Evolutionary conservation across 2,329 filamentous ascomycete genomes (phyloP).

Genomic region (Trichoderma sp.): DNA sequence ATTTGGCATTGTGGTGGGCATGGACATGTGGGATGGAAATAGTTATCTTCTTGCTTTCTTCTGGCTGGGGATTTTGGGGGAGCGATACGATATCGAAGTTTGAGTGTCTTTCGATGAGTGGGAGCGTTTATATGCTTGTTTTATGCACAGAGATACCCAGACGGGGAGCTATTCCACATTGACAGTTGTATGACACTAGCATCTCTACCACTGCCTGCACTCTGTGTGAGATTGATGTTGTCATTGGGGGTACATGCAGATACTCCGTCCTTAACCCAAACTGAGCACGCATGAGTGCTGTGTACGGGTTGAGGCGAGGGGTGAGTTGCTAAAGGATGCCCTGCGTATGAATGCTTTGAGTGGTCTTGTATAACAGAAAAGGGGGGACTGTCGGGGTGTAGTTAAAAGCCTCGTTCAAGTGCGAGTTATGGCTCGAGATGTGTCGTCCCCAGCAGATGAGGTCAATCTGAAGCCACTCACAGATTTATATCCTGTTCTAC

Average conservation of each 20-base stretch:
- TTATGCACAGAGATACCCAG: constrained; percentile 22
- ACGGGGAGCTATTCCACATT: constrained; percentile 6
- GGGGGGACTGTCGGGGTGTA: too few species aligned
- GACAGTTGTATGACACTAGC: not conserved
- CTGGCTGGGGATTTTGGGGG: not conserved
- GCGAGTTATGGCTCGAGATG: too few species aligned
- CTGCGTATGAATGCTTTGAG: too few species aligned
- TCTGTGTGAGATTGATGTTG: not conserved
- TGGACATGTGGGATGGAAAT: not conserved
- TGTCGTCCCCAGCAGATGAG: too few species aligned
- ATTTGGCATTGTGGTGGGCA: not conserved
- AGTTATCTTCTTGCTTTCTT: not conserved
- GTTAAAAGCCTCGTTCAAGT: not conserved
- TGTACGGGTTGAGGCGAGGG: constrained; percentile 3
- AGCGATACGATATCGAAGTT: not conserved
- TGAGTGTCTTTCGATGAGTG: not conserved
- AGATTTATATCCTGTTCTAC: not conserved
- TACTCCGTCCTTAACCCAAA: too few species aligned
- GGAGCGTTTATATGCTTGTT: not conserved
- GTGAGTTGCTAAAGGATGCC: not conserved
- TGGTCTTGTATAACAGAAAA: too few species aligned
- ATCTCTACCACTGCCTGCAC: not conserved
- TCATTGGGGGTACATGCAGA: too few species aligned
- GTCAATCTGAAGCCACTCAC: too few species aligned
- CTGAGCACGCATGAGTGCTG: not conserved